Base-by-base conservation (phyloP, 1,139 yeast species). In the Blastobotrys illinoisensis region DNA sequence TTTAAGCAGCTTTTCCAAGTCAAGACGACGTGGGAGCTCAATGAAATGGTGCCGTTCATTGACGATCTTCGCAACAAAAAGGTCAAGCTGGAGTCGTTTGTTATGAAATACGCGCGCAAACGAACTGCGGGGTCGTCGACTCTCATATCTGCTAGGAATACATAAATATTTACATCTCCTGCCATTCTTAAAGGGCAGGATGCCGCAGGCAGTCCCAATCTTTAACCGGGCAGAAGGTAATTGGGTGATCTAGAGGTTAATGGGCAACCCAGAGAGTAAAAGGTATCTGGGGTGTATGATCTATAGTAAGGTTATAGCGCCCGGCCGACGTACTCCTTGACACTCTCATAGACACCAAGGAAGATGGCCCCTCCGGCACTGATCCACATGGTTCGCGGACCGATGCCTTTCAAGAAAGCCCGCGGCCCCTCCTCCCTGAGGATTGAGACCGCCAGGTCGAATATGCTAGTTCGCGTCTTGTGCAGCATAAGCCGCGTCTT, bases 361-460 rank as follows among this genome's bases (percentile, higher is more conserved):
- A 95, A 93, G 43, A 95, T 89, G 28, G 98, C 97, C 18, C 99
- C 99, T 16, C 99, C 99, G 3, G 96, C 95, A 73, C 96, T 85
- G 58, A 93, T 93, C 99, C 99, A 93, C 81, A 88, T 79, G 0
- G 97, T 90, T 68, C 99, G 78, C 1, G 99, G 98, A 0, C 96
- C 97, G 45, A 91, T 79, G 4, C 99, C 99, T 52, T 80, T 80
- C 67, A 82, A 79, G 60, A 93, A 88, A 0, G 86, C 90, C 7
- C 67, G 61, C 50, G 74, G 70, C 0, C 96, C 96, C 64, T 88
- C 96, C 53, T 85, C 88, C 36, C 67, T 68, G 16, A 79, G 68
- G 54, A 90, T 76, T 5, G 64, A 68, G 24, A 63, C 63, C 3
- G 63, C 61, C 40, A 65, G 55, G 5, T 69, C 66, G 48, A 62